phyloP scores from a whole-genome alignment of 805 yeast genomes.

The Monosporozyma aerobia region DNA sequence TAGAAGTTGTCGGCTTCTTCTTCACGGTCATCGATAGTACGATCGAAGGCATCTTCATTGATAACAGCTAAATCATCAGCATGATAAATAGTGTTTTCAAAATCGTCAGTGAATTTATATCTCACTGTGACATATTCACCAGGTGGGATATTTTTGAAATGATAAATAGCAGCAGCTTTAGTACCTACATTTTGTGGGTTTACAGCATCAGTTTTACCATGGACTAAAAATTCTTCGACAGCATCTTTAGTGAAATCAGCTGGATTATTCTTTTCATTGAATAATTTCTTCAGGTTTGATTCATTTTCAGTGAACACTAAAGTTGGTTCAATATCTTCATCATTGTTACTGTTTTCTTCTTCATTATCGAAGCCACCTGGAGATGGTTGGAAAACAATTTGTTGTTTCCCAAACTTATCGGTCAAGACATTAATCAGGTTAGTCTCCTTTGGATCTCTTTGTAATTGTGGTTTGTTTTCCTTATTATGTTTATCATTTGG shows the following conservation, averaged over 20 bases:
- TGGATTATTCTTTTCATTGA: conserved; percentile 48
- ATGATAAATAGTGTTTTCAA: conserved; percentile 20
- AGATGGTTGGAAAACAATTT: conserved; percentile 74
- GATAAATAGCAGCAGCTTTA: conserved; percentile 76
- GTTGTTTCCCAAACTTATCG: conserved; percentile 56
- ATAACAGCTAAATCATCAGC: conserved; percentile 35
- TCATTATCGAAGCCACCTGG: conserved; percentile 51
- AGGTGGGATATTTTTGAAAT: conserved; percentile 72
- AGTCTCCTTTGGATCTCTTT: conserved; percentile 28
- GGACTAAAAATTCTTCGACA: conserved; percentile 71
- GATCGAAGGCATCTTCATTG: conserved; percentile 70
- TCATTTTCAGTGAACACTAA: conserved; percentile 84
- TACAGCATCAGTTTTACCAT: conserved; percentile 45
- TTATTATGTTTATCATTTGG: conserved; percentile 33
- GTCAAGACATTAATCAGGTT: conserved; percentile 54
- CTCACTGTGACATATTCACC: conserved; percentile 86
- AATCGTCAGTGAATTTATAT: conserved; percentile 50
- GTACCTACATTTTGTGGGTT: conserved; percentile 73
- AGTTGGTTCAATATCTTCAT: conserved; percentile 61
- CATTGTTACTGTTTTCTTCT: conserved; percentile 8
- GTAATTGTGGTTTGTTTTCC: conserved; percentile 42
- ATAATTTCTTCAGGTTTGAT: conserved; percentile 64
- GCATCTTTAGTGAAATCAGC: conserved; percentile 72
- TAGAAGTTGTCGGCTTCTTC: conserved; percentile 90
- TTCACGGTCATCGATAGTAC: conserved; percentile 57